A percentile compares a stretch with the other conserved stretches of the same genome.
Evolutionary conservation across 148 eudicot species (phyloP).

Genomic region (Hydrangea macrophylla): DNA sequence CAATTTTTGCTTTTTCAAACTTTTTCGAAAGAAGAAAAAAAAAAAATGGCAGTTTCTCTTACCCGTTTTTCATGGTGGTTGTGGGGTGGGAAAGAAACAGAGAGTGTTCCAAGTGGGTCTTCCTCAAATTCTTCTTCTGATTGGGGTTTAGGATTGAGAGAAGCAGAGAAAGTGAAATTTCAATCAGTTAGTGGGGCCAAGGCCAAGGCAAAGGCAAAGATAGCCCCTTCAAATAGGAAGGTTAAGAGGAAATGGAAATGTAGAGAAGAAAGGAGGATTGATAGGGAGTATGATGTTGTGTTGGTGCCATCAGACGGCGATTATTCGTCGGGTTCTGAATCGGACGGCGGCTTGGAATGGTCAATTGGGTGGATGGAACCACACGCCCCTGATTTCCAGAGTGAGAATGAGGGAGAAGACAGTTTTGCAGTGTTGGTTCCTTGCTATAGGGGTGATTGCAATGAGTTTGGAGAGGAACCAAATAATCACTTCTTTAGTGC

Average conservation of each 20-base stretch:
- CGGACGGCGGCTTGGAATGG: slow-evolving; percentile 97
- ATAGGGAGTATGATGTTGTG: slow-evolving; percentile 78
- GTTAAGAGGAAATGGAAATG: slow-evolving; percentile 68
- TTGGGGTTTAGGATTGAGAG: slow-evolving; percentile 41
- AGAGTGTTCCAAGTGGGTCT: slow-evolving; percentile 34
- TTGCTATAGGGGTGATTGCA: slow-evolving; percentile 56
- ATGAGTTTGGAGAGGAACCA: slow-evolving; percentile 29
- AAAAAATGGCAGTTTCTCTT: slow-evolving; percentile 50
- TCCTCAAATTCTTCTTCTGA: slow-evolving; percentile 45
- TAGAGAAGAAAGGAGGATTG: slow-evolving; percentile 71
- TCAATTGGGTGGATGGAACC: slow-evolving; percentile 97
- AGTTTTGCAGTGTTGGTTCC: slow-evolving; percentile 95
- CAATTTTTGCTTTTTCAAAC: background rate
- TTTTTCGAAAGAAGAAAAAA: slow-evolving; percentile 14
- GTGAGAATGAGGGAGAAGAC: slow-evolving; percentile 75
- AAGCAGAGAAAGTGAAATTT: slow-evolving; percentile 52
- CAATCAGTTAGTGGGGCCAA: slow-evolving; percentile 33
- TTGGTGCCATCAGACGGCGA: slow-evolving; percentile 89
- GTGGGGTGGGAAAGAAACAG: slow-evolving; percentile 46
- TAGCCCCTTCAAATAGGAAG: slow-evolving; percentile 51
- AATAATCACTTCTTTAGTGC: slow-evolving; percentile 43
- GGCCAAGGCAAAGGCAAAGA: too few relatives aligned
- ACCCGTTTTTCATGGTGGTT: slow-evolving; percentile 58
- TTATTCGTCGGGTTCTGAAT: slow-evolving; percentile 79
- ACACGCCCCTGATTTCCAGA: slow-evolving; percentile 78